phyloP scores from a whole-genome alignment of 768 basidiomycete genomes.

The Suillus placidus region DNA sequence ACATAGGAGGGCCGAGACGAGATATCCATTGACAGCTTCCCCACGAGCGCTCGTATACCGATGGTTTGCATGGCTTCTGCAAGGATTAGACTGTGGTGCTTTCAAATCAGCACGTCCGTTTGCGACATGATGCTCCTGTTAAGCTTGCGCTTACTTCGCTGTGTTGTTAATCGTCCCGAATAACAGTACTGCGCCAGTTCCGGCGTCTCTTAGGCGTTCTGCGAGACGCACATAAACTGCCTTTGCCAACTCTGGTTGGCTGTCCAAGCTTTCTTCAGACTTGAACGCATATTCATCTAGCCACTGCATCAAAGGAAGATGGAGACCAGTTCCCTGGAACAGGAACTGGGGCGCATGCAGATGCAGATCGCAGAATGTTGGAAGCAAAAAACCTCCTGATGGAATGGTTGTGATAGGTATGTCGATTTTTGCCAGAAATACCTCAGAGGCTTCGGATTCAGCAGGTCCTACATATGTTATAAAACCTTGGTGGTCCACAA shows the following conservation, averaged over 20 bases:
- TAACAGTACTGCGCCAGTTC: slow-evolving; percentile 75
- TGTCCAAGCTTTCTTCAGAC: slow-evolving; percentile 77
- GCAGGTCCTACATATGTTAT: slow-evolving; percentile 53
- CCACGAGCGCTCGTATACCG: slow-evolving; percentile 82
- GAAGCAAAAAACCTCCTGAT: slow-evolving; percentile 66
- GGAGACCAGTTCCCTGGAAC: slow-evolving; percentile 85
- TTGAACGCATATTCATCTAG: slow-evolving; percentile 80
- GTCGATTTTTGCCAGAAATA: slow-evolving; percentile 28
- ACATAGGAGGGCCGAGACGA: slow-evolving; percentile 72
- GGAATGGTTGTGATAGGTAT: slow-evolving; percentile 40
- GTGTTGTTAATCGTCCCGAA: slow-evolving; percentile 85
- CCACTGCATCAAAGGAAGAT: slow-evolving; percentile 86
- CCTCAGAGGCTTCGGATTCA: slow-evolving; percentile 37
- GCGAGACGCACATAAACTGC: slow-evolving; percentile 72
- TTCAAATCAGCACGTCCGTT: not conserved
- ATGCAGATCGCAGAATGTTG: slow-evolving; percentile 82
- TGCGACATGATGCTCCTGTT: not conserved
- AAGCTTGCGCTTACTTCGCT: slow-evolving; percentile 63
- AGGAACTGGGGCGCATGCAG: slow-evolving; percentile 89
- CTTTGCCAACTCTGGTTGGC: slow-evolving; percentile 57
- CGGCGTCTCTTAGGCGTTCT: slow-evolving; percentile 64
- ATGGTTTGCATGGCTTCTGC: slow-evolving; percentile 71
- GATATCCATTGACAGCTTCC: slow-evolving; percentile 90
- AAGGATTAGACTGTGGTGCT: slow-evolving; percentile 63
- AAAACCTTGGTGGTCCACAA: slow-evolving; percentile 43